A percentile compares a stretch with the other conserved stretches of the same genome.
Evolutionary conservation across 2,329 filamentous ascomycete species (phyloP).

Genomic region (Phyllosticta citrichinensis): DNA sequence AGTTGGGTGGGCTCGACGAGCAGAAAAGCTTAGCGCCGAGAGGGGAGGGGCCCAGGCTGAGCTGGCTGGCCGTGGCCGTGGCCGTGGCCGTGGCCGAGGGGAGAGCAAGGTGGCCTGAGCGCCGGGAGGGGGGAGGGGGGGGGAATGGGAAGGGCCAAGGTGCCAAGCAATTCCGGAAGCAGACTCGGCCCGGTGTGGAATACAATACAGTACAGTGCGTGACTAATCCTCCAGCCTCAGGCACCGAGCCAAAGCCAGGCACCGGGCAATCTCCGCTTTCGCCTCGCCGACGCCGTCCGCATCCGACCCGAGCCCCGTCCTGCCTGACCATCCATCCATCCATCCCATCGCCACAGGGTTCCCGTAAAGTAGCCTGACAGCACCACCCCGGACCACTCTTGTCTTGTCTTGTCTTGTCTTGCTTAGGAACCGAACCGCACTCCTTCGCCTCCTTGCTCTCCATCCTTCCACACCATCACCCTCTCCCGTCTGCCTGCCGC

Average conservation of each 20-base stretch:
- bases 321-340: not conserved
- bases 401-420: slow-evolving; percentile 16
- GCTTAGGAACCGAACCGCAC: slow-evolving; percentile 23
- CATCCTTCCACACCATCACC: slow-evolving; percentile 1
- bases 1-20: not conserved
- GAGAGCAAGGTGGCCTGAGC: too few relatives aligned
- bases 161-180: too few relatives aligned
- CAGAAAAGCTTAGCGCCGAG: not conserved
- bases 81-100: too few relatives aligned
- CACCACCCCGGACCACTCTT: not conserved
- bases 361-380: not conserved
- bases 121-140: too few relatives aligned
- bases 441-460: slow-evolving; percentile 15
- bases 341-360: slow-evolving; percentile 1
- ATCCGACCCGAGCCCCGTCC: not conserved
- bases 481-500: slow-evolving; percentile 10
- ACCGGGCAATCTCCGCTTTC: slow-evolving; percentile 8
- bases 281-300: not conserved
- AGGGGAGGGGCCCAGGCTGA: not conserved
- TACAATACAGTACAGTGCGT: too few relatives aligned
- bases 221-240: too few relatives aligned
- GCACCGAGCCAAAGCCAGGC: too few relatives aligned
- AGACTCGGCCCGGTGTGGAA: too few relatives aligned
- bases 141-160: too few relatives aligned
- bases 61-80: too few relatives aligned